Conservation (phyloP, 495 filamentous ascomycete genomes). For the Penicillium cataractarum region DNA sequence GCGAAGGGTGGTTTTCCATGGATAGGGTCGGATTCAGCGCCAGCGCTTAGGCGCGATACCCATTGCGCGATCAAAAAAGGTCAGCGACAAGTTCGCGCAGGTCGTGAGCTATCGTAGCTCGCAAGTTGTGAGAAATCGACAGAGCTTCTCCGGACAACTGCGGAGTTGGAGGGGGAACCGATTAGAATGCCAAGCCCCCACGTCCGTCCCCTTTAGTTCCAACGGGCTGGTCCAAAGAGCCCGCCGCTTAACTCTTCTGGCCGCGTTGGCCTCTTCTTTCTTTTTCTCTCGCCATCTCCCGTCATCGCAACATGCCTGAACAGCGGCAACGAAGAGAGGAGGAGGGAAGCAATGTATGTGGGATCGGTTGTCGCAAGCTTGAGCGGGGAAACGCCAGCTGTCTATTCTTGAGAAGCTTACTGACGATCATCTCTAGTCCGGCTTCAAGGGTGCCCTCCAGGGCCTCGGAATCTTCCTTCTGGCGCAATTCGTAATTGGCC, state of each 20-base stretch:
- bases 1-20: constrained; percentile 45
- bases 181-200: constrained; percentile 28
- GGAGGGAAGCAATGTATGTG: constrained; percentile 42
- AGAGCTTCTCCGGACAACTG: constrained; percentile 7
- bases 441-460: constrained; percentile 61
- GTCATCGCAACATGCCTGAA: constrained; percentile 46
- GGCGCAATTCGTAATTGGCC: constrained; percentile 63
- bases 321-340: constrained; percentile 47
- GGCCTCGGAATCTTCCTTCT: constrained; percentile 71
- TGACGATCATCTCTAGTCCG: constrained; percentile 46
- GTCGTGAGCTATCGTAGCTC: neutral
- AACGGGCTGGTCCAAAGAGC: constrained; percentile 10
- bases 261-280: constrained; percentile 34
- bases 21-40: constrained; percentile 23
- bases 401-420: constrained; percentile 21
- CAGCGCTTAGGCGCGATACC: constrained; percentile 32
- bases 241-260: constrained; percentile 12
- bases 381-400: neutral
- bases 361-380: neutral
- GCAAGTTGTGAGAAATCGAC: neutral
- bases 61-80: constrained; percentile 33
- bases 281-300: constrained; percentile 19
- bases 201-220: constrained; percentile 16
- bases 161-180: constrained; percentile 17
- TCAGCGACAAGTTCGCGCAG: constrained; percentile 9